Conservation (phyloP, 164 flowering plant genomes). For the Hamamelis virginiana region DNA sequence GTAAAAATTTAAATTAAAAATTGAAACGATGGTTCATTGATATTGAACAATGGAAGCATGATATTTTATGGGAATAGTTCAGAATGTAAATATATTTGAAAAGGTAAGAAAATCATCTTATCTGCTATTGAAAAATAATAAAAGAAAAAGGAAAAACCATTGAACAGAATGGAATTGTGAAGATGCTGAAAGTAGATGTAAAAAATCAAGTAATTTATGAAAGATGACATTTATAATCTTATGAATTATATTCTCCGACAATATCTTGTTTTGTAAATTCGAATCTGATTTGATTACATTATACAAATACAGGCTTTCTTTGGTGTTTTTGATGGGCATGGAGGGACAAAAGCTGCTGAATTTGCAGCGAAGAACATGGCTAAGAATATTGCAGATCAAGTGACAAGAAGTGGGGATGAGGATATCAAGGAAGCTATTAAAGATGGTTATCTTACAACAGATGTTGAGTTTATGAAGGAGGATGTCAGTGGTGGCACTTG, state of each 20-base stretch:
- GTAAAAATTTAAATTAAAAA: no score
- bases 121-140: no score
- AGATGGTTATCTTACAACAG: constrained; percentile 61
- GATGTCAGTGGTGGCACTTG: constrained; percentile 64
- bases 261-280: background rate
- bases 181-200: no score
- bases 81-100: no score
- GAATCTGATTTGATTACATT: background rate
- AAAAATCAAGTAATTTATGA: no score
- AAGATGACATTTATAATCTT: no score
- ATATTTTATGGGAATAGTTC: no score
- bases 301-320: constrained; percentile 50
- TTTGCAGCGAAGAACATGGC: constrained; percentile 49
- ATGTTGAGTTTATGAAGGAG: constrained; percentile 53
- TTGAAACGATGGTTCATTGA: no score
- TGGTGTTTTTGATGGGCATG: constrained; percentile 78
- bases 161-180: no score
- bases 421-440: constrained; percentile 49
- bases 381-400: constrained; percentile 33
- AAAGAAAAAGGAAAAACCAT: no score
- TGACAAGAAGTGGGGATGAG: constrained; percentile 25
- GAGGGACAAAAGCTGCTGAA: constrained; percentile 69
- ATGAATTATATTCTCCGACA: background rate
- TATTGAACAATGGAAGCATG: no score
- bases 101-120: no score